Percentiles rank a stretch among this genome's conserved stretches.
phyloP scores from a whole-genome alignment of 108 stramenopile species.

The Nitzschia sp. region DNA sequence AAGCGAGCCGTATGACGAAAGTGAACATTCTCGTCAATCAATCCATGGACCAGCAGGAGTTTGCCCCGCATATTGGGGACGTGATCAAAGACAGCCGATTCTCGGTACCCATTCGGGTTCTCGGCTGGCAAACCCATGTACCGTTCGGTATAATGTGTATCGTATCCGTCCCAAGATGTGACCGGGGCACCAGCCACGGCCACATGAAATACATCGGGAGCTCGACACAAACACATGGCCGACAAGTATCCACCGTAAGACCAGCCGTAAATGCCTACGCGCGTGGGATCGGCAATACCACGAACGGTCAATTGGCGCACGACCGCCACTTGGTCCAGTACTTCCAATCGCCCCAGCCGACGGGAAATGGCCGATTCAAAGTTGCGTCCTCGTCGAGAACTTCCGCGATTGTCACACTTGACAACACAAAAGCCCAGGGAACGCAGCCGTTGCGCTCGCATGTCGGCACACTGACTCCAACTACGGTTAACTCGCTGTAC shows the following conservation, averaged over 20 bases:
- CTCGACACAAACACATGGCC: constrained; percentile 84
- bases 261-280: constrained; percentile 95
- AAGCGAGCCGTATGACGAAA: constrained; percentile 91
- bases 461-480: constrained; percentile 82
- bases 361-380: constrained; percentile 84
- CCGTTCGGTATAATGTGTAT: constrained; percentile 95
- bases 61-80: constrained; percentile 78
- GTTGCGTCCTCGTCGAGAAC: constrained; percentile 75
- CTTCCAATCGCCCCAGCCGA: constrained; percentile 82
- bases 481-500: constrained; percentile 80
- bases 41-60: constrained; percentile 89
- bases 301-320: constrained; percentile 58
- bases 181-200: constrained; percentile 94
- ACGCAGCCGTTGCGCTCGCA: constrained; percentile 82
- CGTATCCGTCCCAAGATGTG: constrained; percentile 94
- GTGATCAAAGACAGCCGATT: constrained; percentile 70
- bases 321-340: constrained; percentile 87
- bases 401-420: constrained; percentile 94
- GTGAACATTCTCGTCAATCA: constrained; percentile 96
- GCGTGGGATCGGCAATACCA: constrained; percentile 73
- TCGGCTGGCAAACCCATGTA: constrained; percentile 88
- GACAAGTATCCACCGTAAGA: constrained; percentile 94
- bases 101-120: constrained; percentile 74
- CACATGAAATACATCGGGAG: constrained; percentile 81
- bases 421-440: constrained; percentile 87